These are phyloP conservation scores for Lactifluus volemus DNA, from an alignment of 768 basidiomycete genomes.

Conservation along the genomic window DNA sequence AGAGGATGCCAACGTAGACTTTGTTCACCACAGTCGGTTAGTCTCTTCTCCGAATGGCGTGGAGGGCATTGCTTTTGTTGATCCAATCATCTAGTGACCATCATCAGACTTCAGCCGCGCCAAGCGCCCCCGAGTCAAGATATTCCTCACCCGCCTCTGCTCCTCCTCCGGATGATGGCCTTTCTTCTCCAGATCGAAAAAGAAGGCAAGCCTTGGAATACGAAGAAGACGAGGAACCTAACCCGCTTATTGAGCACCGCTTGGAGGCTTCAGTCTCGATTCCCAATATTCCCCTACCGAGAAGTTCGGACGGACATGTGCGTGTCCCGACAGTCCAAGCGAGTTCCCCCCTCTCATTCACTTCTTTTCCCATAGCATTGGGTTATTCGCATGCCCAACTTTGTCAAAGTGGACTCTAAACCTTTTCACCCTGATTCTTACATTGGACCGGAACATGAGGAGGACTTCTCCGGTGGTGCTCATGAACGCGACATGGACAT, in stretches of 20 bases:
- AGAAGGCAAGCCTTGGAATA: slow-evolving; percentile 69
- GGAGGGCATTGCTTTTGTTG: background rate
- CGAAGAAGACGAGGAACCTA: slow-evolving; percentile 62
- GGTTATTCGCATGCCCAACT: slow-evolving; percentile 92
- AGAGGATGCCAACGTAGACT: slow-evolving; percentile 48
- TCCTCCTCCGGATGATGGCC: slow-evolving; percentile 42
- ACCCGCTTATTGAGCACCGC: slow-evolving; percentile 44
- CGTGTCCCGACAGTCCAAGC: slow-evolving; percentile 23
- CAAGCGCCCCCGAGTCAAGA: slow-evolving; percentile 21
- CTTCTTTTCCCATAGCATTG: slow-evolving; percentile 52
- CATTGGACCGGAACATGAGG: slow-evolving; percentile 72
- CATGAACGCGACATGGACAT: slow-evolving; percentile 70
- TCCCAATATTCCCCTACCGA: slow-evolving; percentile 81
- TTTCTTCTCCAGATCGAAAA: slow-evolving; percentile 51
- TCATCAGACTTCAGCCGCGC: slow-evolving; percentile 6
- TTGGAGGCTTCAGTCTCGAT: slow-evolving; percentile 66
- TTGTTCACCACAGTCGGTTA: slow-evolving; percentile 44
- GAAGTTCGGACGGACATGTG: slow-evolving; percentile 75
- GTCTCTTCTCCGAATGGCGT: slow-evolving; percentile 16
- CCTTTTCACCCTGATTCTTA: slow-evolving; percentile 88
- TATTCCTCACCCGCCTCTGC: slow-evolving; percentile 28
- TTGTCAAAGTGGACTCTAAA: slow-evolving; percentile 80
- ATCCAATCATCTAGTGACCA: slow-evolving; percentile 1
- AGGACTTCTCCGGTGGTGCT: slow-evolving; percentile 50
- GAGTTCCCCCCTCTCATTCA: background rate